Conservation (phyloP, 192 early-diverging fungal genomes). For the Allomyces macrogynus region DNA sequence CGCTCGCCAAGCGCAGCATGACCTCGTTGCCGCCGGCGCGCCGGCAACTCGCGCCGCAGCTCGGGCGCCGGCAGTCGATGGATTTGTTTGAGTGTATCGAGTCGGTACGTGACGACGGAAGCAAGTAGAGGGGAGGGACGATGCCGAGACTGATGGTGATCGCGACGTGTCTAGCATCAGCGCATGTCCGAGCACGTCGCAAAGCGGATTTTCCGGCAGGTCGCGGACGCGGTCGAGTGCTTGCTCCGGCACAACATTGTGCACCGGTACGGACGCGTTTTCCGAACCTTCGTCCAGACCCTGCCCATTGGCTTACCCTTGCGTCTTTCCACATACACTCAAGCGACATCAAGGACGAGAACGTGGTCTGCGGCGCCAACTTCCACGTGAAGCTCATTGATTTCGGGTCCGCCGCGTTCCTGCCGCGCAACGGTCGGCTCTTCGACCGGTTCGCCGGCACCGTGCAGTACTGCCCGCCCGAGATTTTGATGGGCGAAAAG, state of each 20-base stretch:
- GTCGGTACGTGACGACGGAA: neutral
- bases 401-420: conserved; percentile 33
- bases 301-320: neutral
- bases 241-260: conserved; percentile 40
- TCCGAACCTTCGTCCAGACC: too few relatives aligned
- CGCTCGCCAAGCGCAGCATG: conserved; percentile 8
- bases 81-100: conserved; percentile 67
- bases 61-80: conserved; percentile 31
- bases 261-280: conserved; percentile 21
- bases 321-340: neutral
- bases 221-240: conserved; percentile 40
- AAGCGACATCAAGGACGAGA: conserved; percentile 58
- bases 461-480: conserved; percentile 35
- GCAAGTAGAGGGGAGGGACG: neutral
- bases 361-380: conserved; percentile 22
- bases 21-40: conserved; percentile 10
- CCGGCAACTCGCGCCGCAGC: conserved; percentile 6
- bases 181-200: conserved; percentile 42
- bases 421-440: conserved; percentile 5
- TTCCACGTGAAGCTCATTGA: conserved; percentile 42
- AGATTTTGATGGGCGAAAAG: conserved; percentile 32
- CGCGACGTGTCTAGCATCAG: conserved; percentile 11
- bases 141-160: neutral
- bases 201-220: conserved; percentile 44
- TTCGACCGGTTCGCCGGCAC: conserved; percentile 30